phyloP scores from a whole-genome alignment of 306 rosid species.

The Rubus parviflorus region DNA sequence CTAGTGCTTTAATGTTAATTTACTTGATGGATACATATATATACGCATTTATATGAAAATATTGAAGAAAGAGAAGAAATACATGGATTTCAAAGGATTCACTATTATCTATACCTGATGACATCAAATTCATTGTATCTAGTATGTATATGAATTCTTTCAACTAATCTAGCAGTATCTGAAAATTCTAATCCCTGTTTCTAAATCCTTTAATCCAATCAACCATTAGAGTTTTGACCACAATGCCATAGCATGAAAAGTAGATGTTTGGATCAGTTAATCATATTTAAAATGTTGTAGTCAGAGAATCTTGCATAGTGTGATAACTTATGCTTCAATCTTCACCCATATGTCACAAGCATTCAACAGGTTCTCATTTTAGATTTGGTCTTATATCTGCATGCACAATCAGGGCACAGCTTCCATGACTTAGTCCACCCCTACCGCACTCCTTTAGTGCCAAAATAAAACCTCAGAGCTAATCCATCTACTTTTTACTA shows the following conservation, averaged over 20 bases:
- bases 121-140: not conserved
- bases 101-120: not conserved
- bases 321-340: not conserved
- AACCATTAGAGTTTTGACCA: not conserved
- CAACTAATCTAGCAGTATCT: not conserved
- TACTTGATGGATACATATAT: not conserved
- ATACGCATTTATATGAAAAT: not conserved
- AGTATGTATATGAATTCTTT: not conserved
- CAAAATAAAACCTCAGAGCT: not conserved
- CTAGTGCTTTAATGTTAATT: not conserved
- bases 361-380: not conserved
- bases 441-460: not conserved
- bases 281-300: not conserved
- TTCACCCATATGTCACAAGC: conserved; percentile 5
- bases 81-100: not conserved
- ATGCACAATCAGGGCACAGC: not conserved
- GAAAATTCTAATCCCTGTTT: not conserved
- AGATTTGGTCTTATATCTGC: not conserved
- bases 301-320: not conserved
- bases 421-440: not conserved
- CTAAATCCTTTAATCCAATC: not conserved
- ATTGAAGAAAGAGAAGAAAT: not conserved
- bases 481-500: not conserved
- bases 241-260: not conserved
- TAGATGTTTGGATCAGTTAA: not conserved